Conservation (phyloP, 2,329 filamentous ascomycete genomes). For the Aureobasidium melanogenum region DNA sequence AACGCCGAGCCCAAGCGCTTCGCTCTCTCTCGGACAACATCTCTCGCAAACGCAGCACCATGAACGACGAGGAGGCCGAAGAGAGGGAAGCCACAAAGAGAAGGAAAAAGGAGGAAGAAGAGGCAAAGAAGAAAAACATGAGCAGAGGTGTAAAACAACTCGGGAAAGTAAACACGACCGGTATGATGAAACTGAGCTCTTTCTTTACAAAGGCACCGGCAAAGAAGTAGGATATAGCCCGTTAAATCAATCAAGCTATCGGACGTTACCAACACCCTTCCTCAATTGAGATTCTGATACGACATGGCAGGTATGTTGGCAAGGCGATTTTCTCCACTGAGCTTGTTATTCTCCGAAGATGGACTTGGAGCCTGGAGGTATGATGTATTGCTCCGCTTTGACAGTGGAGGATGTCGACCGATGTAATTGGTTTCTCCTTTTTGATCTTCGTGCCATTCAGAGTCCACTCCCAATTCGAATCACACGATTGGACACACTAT, state of each 20-base stretch:
- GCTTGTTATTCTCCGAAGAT: no score
- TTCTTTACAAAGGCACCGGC: constrained; percentile 68
- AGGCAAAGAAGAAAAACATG: constrained; percentile 71
- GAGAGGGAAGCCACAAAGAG: constrained; percentile 65
- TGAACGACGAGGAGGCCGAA: constrained; percentile 57
- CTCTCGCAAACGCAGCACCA: constrained; percentile 48
- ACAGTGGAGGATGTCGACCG: no score
- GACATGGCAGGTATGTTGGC: no score
- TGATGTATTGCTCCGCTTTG: no score
- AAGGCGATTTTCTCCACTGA: no score
- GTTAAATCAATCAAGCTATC: not conserved
- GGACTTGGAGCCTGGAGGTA: no score
- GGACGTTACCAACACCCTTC: not conserved
- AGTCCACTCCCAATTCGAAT: no score
- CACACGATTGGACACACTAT: no score
- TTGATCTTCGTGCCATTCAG: no score
- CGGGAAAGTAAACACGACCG: constrained; percentile 80
- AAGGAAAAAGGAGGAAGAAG: constrained; percentile 78
- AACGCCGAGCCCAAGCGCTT: constrained; percentile 61
- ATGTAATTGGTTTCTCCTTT: no score
- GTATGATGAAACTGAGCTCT: constrained; percentile 94
- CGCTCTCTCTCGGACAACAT: constrained; percentile 59
- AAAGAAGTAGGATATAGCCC: constrained; percentile 16
- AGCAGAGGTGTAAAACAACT: constrained; percentile 70
- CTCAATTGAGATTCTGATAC: not conserved